A percentile compares a stretch with the other conserved stretches of the same genome.
These are phyloP conservation scores for Haplographium delicatum DNA, from an alignment of 495 filamentous ascomycete species.

Conservation along the genomic window DNA sequence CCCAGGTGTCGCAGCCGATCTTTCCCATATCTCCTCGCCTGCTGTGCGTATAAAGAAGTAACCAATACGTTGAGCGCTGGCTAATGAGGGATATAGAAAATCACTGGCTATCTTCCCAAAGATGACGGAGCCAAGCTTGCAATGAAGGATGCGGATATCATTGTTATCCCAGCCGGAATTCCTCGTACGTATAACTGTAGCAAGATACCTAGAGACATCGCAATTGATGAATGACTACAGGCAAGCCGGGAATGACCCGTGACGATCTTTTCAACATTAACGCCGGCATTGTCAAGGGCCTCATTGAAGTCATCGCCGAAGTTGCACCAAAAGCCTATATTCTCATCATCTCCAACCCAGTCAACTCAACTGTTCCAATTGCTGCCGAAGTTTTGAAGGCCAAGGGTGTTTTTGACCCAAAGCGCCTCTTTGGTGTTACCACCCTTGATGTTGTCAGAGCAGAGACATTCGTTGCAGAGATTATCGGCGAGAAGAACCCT, in stretches of 20 bases:
- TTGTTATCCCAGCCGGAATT: constrained; percentile 96
- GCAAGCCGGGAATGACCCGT: constrained; percentile 98
- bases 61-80: no score
- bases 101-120: constrained; percentile 81
- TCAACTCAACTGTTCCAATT: constrained; percentile 98
- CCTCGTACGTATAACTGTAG: constrained; percentile 61
- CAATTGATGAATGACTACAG: constrained; percentile 42
- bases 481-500: constrained; percentile 71
- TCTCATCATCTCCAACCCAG: constrained; percentile 97
- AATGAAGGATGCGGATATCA: constrained; percentile 85
- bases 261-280: constrained; percentile 99
- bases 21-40: constrained; percentile 92
- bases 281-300: constrained; percentile 84
- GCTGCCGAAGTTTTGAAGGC: constrained; percentile 92
- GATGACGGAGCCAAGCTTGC: constrained; percentile 86
- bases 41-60: constrained; percentile 58
- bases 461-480: constrained; percentile 89
- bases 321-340: constrained; percentile 85
- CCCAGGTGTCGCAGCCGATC: constrained; percentile 88
- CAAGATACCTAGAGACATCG: not conserved
- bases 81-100: constrained; percentile 58
- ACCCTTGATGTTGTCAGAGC: constrained; percentile 97
- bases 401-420: constrained; percentile 85
- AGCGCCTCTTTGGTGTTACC: constrained; percentile 95
- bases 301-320: constrained; percentile 81